Base-by-base conservation (phyloP, 257 asterid genomes). In the Ilex asprella region DNA sequence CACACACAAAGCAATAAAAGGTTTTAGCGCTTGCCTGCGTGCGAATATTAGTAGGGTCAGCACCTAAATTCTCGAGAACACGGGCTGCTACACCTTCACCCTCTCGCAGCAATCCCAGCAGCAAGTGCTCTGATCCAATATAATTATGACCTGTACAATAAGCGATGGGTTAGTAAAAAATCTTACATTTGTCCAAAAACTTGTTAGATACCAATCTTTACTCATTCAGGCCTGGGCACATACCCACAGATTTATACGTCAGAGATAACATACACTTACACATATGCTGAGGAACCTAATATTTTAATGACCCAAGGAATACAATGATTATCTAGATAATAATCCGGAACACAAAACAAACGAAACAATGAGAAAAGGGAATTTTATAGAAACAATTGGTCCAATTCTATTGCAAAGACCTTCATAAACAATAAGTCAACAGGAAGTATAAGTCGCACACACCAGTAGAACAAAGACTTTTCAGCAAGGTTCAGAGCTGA, bases 81-180 rank as follows among this genome's bases (percentile, higher is more conserved):
- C 96, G 97, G 43, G 96, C 96, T 55, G 96, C 98, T 64, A 91
- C 98, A 46, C 98, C 98, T 81, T 91, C 98, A 67, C 96, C 98
- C 78, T 88, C 98, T 14, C 96, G 93, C 66, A 88, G 94, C 81
- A 91, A 84, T 62, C 98, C 98, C 71, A 91, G 79, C 58, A 91
- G 79, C 78, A 91, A 88, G 81, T 92, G 99, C 83, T 92, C 99
- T 12, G 99, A 92, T 64, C 99, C 99, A 73, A 92, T 92, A 85
- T 92, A 92, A 75, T 92, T 92, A 82, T 92, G 97, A 60, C 99
- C 99, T 92, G 75, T 57, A 59, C 71, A 70, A 63, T 39, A 67
- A 59, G 56, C 30, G 52, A 57, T 59, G 43, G 60, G 16, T 43
- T 39, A 21, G 30, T 53, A 39, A 7, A 49, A 4, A 49, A 49